These are phyloP conservation scores for Setaria italica DNA, from an alignment of 202 grass and related monocot species.

Conservation along the genomic window DNA sequence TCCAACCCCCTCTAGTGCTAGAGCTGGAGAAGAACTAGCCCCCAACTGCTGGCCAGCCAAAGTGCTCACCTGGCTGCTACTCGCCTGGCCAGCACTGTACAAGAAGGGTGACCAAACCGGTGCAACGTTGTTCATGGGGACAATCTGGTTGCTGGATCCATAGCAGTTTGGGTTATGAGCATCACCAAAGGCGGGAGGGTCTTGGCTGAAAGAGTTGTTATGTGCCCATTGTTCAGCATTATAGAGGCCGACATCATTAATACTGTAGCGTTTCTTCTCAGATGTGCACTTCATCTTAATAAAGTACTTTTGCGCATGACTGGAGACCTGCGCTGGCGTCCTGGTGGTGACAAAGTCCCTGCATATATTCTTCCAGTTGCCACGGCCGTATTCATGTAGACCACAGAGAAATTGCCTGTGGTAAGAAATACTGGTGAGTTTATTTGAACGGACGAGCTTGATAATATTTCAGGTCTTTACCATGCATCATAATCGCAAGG, in stretches of 20 bases:
- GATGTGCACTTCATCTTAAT: neutral
- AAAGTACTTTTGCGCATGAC: constrained; percentile 47
- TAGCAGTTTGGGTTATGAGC: neutral
- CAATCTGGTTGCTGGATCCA: neutral
- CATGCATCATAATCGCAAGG: neutral
- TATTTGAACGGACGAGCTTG: neutral
- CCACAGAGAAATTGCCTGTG: constrained; percentile 34
- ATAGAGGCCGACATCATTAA: neutral
- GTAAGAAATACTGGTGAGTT: neutral
- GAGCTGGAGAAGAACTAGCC: neutral
- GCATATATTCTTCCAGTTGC: constrained; percentile 41
- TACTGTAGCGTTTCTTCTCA: neutral
- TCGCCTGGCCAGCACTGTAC: neutral
- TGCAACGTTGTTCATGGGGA: neutral
- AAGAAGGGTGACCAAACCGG: neutral
- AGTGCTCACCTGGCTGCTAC: neutral
- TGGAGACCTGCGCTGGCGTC: constrained; percentile 19
- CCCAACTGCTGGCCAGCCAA: neutral
- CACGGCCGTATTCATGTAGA: neutral
- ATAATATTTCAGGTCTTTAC: neutral
- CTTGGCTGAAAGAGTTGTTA: neutral
- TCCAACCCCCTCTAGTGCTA: too few species aligned
- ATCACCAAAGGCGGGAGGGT: neutral
- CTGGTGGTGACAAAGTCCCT: constrained; percentile 15
- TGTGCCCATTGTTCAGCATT: neutral